These are phyloP conservation scores for Pestalotiopsis sp. DNA, from an alignment of 2,329 filamentous ascomycete species.

Conservation along the genomic window DNA sequence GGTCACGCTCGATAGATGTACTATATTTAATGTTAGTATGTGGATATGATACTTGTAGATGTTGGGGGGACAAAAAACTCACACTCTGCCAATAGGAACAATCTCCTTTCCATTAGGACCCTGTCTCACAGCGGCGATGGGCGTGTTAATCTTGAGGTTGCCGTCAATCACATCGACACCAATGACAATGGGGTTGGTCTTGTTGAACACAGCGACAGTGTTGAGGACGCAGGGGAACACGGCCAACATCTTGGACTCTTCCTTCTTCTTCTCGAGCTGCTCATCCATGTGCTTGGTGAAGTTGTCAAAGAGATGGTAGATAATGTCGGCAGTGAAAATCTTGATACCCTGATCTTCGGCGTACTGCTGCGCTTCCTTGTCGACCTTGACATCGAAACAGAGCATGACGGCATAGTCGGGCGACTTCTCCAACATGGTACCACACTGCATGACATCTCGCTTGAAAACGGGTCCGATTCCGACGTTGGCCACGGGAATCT, in stretches of 20 bases:
- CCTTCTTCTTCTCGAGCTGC: constrained; percentile 88
- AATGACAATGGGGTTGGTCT: constrained; percentile 91
- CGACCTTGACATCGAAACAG: constrained; percentile 98
- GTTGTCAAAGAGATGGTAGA: constrained; percentile 96
- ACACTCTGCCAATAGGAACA: constrained; percentile 88
- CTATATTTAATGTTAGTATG: constrained; percentile 46
- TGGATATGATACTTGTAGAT: constrained; percentile 4
- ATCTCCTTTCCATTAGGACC: constrained; percentile 84
- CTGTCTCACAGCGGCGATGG: constrained; percentile 87
- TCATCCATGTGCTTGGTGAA: constrained; percentile 95
- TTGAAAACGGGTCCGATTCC: constrained; percentile 98
- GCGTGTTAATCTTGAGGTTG: constrained; percentile 82
- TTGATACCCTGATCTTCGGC: constrained; percentile 95
- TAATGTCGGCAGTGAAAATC: constrained; percentile 98
- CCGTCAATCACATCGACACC: constrained; percentile 96
- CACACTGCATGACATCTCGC: constrained; percentile 94
- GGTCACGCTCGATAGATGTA: constrained; percentile 95
- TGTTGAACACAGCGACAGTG: constrained; percentile 96
- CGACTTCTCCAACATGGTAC: constrained; percentile 93
- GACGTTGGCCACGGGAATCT: constrained; percentile 97
- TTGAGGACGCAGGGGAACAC: constrained; percentile 95
- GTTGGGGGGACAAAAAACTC: constrained; percentile 45
- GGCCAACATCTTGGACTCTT: constrained; percentile 91
- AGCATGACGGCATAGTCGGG: constrained; percentile 99
- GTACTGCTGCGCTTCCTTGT: constrained; percentile 91